Evolutionary conservation across 1,284 basidiomycete genomes (phyloP), one percentile per base, ranked within the genome.

Genomic region (Veloporphyrellus conicus): DNA sequence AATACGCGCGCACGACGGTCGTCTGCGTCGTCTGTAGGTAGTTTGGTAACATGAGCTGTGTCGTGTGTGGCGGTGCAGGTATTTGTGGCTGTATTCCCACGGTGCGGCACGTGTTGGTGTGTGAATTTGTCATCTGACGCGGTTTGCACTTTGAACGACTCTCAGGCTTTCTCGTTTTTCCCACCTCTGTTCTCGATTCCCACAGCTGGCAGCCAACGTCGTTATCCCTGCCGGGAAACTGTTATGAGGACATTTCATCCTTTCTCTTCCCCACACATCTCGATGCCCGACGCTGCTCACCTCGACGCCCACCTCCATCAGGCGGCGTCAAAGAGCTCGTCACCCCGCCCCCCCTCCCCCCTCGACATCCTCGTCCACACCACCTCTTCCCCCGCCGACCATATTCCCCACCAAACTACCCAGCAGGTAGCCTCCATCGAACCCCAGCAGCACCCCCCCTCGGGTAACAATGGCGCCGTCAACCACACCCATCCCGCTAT

Each of bases 361-460:
- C 63, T 76, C 47, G 67, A 69, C 54, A 55, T 73, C 36, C 68
- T 76, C 49, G 72, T 76, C 54, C 66, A 72, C 54, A 54, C 68
- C 14, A 59, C 62, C 20, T 57, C 65, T 31, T 57, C 66, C 47
- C 51, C 60, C 31, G 47, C 60, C 15, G 57, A 58, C 43, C 56
- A 58, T 43, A 57, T 56, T 46, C 28, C 58, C 45, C 57, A 68
- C 49, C 64, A 55, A 44, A 49, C 54, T 12, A 15, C 56, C 37
- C 64, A 60, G 33, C 63, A 63, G 49, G 40, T 67, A 7, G 22
- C 65, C 16, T 45, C 59, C 34, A 20, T 48, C 9, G 56, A 66
- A 22, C 35, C 49, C 5, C 65, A 59, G 16, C 63, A 61, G 4
- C 49, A 41, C 8, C 44, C 51, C 9, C 18, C 64, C 20, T 48